Conservation (phyloP, 2,329 filamentous ascomycete genomes). For the Sarocladium oryzae region DNA sequence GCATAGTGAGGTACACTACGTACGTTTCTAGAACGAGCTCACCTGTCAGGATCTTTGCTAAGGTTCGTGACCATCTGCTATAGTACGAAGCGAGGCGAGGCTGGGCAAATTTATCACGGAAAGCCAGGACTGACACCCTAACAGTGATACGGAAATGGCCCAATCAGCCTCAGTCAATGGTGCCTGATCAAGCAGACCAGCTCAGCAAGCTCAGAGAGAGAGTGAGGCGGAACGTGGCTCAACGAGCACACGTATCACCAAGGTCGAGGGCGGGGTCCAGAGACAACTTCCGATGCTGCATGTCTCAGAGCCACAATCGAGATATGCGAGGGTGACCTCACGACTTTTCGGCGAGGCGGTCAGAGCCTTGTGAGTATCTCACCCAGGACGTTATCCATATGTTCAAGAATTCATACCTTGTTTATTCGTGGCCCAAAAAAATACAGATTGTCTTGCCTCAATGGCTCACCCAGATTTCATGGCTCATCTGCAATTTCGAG, state of each 20-base stretch:
- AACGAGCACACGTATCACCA: background rate
- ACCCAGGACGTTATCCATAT: background rate
- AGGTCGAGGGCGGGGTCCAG: background rate
- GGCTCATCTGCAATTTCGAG: no score
- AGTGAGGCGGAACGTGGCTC: background rate
- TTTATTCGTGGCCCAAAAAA: no score
- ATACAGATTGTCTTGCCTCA: no score
- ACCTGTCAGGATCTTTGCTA: no score
- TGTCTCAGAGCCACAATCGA: conserved; percentile 8
- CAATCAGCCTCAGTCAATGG: background rate
- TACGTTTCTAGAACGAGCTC: no score
- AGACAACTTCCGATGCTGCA: conserved; percentile 4
- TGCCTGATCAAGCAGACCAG: conserved; percentile 4
- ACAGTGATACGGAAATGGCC: background rate
- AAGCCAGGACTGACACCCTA: conserved; percentile 1
- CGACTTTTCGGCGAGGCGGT: background rate
- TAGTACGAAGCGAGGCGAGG: background rate
- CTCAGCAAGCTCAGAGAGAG: background rate
- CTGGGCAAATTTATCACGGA: background rate
- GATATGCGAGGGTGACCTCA: conserved; percentile 5
- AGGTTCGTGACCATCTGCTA: no score
- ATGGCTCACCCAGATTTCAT: no score
- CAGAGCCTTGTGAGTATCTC: background rate
- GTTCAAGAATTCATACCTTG: no score
- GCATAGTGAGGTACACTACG: no score